Evolutionary conservation across 257 asterid genomes (phyloP).

Genomic region (Solanum infundibuliforme): DNA sequence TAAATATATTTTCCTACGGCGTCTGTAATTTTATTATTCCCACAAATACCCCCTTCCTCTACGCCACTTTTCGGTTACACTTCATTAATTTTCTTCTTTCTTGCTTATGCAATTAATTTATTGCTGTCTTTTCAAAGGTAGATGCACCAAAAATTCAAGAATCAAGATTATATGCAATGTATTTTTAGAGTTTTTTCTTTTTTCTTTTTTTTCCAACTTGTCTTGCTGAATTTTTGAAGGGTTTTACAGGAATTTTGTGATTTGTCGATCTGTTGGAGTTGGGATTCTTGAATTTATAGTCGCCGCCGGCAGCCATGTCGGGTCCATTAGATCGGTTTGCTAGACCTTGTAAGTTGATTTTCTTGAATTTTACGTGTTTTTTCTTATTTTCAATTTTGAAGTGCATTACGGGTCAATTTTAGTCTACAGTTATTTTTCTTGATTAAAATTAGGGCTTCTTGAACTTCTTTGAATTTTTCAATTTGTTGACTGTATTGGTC

Average conservation of each 20-base stretch:
- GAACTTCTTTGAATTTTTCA: not conserved
- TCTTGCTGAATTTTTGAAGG: not conserved
- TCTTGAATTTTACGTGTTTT: not conserved
- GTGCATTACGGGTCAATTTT: not conserved
- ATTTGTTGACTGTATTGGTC: not conserved
- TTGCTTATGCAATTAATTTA: slow-evolving; percentile 26
- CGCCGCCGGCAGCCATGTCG: slow-evolving; percentile 37
- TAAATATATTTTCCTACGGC: not conserved
- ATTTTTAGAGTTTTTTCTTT: not conserved
- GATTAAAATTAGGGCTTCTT: not conserved
- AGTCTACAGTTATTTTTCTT: not conserved
- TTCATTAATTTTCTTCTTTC: not conserved
- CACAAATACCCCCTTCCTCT: not conserved
- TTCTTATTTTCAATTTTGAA: not conserved
- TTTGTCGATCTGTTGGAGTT: not conserved
- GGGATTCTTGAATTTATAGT: slow-evolving; percentile 11
- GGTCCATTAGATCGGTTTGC: slow-evolving; percentile 94
- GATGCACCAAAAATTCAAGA: not conserved
- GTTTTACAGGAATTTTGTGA: not conserved
- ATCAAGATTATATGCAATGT: not conserved
- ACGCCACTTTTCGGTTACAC: slow-evolving; percentile 7
- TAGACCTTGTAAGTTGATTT: slow-evolving; percentile 60
- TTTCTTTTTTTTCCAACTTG: not conserved
- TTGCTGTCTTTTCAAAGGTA: not conserved
- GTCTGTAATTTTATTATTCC: not conserved